Percentiles rank a stretch among this genome's conserved stretches.
Conservation (phyloP, 2,329 filamentous ascomycete species). For the Fusarium stilboides region DNA sequence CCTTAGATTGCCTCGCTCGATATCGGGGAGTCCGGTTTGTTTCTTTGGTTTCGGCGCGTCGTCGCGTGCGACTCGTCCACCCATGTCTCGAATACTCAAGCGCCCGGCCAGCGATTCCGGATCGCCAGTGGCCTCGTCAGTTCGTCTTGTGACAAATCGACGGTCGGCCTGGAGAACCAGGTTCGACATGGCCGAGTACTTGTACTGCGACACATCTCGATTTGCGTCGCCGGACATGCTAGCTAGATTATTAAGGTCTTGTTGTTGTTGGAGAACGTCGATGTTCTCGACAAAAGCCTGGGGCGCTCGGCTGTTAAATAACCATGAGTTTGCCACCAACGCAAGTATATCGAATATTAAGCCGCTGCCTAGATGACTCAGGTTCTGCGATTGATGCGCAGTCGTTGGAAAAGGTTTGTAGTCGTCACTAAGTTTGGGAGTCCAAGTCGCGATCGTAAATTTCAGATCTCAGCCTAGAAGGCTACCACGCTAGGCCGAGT, state of each 20-base stretch:
- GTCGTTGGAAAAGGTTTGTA: conserved; percentile 44
- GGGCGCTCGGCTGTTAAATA: conserved; percentile 53
- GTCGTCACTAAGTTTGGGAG: conserved; percentile 36
- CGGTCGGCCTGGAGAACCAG: conserved; percentile 99
- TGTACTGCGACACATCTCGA: conserved; percentile 94
- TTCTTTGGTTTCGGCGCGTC: conserved; percentile 86
- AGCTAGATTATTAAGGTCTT: conserved; percentile 51
- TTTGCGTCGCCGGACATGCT: conserved; percentile 83
- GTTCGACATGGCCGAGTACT: conserved; percentile 99
- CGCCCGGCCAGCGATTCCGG: conserved; percentile 96
- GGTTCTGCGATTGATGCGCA: conserved; percentile 46
- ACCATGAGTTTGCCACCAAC: conserved; percentile 53
- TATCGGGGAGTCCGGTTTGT: conserved; percentile 74
- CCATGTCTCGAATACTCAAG: conserved; percentile 96
- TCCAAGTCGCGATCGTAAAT: conserved; percentile 54
- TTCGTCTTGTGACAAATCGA: conserved; percentile 92
- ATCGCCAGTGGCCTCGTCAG: conserved; percentile 95
- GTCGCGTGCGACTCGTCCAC: conserved; percentile 84
- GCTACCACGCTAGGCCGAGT: conserved; percentile 32
- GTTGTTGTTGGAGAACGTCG: conserved; percentile 52
- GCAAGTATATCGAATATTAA: conserved; percentile 24
- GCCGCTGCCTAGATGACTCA: conserved; percentile 37
- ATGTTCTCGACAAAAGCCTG: conserved; percentile 58
- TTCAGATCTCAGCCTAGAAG: conserved; percentile 53
- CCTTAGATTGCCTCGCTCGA: conserved; percentile 81